Evolutionary conservation across 306 rosid species (phyloP).

Genomic region (Coriaria nepalensis): DNA sequence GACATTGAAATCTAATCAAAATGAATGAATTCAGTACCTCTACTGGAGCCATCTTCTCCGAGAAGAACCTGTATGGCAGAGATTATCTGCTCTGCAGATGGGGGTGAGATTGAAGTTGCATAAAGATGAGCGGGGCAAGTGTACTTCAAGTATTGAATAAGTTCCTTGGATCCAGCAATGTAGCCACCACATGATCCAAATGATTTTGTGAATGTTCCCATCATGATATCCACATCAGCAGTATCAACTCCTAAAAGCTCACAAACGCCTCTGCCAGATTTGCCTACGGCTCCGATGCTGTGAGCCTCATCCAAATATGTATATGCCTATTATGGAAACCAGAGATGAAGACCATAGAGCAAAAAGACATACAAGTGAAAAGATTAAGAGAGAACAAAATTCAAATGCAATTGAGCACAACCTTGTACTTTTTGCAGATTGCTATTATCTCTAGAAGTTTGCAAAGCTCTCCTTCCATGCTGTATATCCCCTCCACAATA

Average conservation of each 20-base stretch:
- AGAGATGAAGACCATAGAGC: no score
- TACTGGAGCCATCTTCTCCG: conserved; percentile 86
- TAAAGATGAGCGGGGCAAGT: conserved; percentile 89
- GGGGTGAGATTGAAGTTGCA: conserved; percentile 90
- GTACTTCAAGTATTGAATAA: conserved; percentile 58
- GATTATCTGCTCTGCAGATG: conserved; percentile 82
- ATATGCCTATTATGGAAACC: conserved; percentile 32
- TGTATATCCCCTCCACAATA: conserved; percentile 86
- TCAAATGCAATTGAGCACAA: conserved; percentile 4
- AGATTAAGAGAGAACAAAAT: neutral
- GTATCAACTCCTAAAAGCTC: conserved; percentile 85
- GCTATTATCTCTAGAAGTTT: conserved; percentile 86
- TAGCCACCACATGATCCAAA: conserved; percentile 96
- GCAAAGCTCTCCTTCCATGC: conserved; percentile 97
- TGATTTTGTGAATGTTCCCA: conserved; percentile 95
- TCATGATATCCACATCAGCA: conserved; percentile 81
- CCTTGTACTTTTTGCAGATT: conserved; percentile 81
- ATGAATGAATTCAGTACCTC: conserved; percentile 32
- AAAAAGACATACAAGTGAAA: neutral
- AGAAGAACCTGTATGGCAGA: conserved; percentile 69
- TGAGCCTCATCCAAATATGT: conserved; percentile 89
- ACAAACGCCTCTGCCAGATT: conserved; percentile 59
- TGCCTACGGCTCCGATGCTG: conserved; percentile 93
- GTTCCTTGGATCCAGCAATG: conserved; percentile 89
- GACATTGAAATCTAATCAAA: no score